Base-by-base conservation (phyloP, 179 eudicot genomes). In the Drosera spatulata region DNA sequence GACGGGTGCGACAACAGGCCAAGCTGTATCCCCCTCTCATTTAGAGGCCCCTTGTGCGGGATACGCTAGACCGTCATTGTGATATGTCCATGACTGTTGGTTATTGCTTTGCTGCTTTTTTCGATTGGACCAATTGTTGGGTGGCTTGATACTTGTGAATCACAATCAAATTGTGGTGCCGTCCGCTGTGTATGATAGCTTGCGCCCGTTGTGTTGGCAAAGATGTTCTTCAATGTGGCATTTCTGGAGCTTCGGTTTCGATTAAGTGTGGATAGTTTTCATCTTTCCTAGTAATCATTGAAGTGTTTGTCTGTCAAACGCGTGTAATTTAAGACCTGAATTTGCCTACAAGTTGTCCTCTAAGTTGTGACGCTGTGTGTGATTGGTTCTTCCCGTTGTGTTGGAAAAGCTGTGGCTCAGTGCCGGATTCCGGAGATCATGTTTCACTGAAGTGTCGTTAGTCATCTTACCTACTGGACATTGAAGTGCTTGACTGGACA, bases 1-100 rank as follows among this genome's bases (percentile, higher is more conserved):
- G 60, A 58, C 57, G 68, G 69, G 73, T 76, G 45, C 59, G 71
- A 33, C 73, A 40, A 48, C 80, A 76, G 70, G 80, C 80, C n/a
- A 76, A 69, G 64, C 71, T 61, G 52, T 76, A 71, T 42, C 80
- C 80, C 2, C 61, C 76, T 43, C 51, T 65, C 15, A 50, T 73
- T 55, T 68, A 68, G 64, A 22, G 1, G 10, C 1, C n/a, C 11
- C 12, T 2, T 1, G 10, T 7, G 13, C 13, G 10, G 10, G 53
- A 50, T 2, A 50, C 4, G 53, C 53, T 10, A 22, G 33, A 22
- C 33, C 33, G 33, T 22, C 33, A 22, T 22, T 22, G 33, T 22
- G 33, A 22, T 22, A 22, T 10, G 4, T 10, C 13, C 1, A 2
- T 7, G 10, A 14, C 5, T 50, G 12, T 50, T 10, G 49, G 13